Base-by-base conservation (phyloP, 768 basidiomycete species). In the Cubamyces sp. region DNA sequence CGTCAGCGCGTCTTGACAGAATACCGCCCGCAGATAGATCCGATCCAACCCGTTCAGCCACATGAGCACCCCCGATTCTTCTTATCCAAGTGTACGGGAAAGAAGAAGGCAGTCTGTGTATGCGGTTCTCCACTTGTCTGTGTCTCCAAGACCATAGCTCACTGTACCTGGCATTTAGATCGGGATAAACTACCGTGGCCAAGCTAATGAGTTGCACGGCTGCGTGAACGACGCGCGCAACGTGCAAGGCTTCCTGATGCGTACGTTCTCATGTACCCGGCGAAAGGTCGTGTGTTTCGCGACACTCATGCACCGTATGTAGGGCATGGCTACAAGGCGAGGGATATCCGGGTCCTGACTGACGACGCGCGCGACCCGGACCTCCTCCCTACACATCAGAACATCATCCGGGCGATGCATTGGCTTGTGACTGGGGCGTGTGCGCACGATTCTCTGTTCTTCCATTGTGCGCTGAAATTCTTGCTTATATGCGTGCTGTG, bases 201-300 rank as follows among this genome's bases (percentile, higher is more conserved):
- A 87, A 66, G 72, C 73, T 3, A 82, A 82, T n/a, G 82, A 87
- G 67, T 78, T 98, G 7, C 74, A 77, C 0, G 96, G 96, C 11
- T 98, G 96, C 71, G 89, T 96, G 71, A 96, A 98, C 71, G 96
- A 99, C 69, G 96, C 88, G 0, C 74, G 79, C 50, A 96, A 94
- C 72, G 84, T 98, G 55, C 81, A 84, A 68, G 73, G 77, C n/a
- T 98, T 98, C 78, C 76, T 96, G 48, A 81, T 79, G 62, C 68
- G 91, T 91, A 68, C 62, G 87, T 74, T n/a, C 26, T 9, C 47
- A 18, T 19, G 28, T 21, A 51, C 64, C 61, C 34, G 5, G 25
- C 42, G 16, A 47, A 19, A 21, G 4, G 16, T 43, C 42, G 42
- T 43, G 16, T 37, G 40, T 16, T 26, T 2, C 41, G 12, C 2